A percentile compares a stretch with the other conserved stretches of the same genome.
Evolutionary conservation across 208 protist genomes (phyloP).

Genomic region (Jaenimonas drosophilae): DNA sequence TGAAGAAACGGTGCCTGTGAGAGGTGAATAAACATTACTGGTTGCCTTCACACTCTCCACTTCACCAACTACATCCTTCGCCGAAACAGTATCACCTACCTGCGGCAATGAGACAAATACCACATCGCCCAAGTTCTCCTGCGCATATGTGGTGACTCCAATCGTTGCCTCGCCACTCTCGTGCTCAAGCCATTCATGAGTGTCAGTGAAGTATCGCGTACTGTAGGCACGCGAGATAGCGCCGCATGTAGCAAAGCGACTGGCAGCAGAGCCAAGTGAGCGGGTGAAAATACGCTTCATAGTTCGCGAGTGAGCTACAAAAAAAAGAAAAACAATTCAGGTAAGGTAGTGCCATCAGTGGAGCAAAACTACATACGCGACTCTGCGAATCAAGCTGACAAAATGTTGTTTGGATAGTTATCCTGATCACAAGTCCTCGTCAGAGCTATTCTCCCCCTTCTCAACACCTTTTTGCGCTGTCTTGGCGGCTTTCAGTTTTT

Average conservation of each 20-base stretch:
- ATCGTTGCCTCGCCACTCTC: conserved; percentile 49
- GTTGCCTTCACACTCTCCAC: conserved; percentile 91
- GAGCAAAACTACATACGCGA: no score
- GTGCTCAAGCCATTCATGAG: conserved; percentile 85
- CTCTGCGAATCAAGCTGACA: no score
- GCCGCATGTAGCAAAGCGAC: no score
- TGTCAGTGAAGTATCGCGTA: conserved; percentile 82
- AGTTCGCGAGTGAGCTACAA: neutral
- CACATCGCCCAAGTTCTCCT: conserved; percentile 86
- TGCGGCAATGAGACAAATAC: conserved; percentile 88
- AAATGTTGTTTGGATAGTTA: no score
- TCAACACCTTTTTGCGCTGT: no score
- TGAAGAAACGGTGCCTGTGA: conserved; percentile 63
- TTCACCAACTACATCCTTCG: conserved; percentile 68
- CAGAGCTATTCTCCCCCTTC: no score
- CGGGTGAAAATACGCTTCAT: conserved; percentile 42
- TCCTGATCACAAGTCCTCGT: no score
- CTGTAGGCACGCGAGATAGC: conserved; percentile 40
- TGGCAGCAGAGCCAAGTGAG: conserved; percentile 15
- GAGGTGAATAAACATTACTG: conserved; percentile 84
- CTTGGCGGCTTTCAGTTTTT: no score
- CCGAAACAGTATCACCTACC: conserved; percentile 69
- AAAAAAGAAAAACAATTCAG: conserved; percentile 9
- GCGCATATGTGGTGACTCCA: conserved; percentile 82
- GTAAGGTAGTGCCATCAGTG: neutral